Percentiles rank a stretch among this genome's conserved stretches.
These are phyloP conservation scores for Kurtzmaniella quercitrusa DNA, from an alignment of 1,139 yeast genomes.

Conservation along the genomic window DNA sequence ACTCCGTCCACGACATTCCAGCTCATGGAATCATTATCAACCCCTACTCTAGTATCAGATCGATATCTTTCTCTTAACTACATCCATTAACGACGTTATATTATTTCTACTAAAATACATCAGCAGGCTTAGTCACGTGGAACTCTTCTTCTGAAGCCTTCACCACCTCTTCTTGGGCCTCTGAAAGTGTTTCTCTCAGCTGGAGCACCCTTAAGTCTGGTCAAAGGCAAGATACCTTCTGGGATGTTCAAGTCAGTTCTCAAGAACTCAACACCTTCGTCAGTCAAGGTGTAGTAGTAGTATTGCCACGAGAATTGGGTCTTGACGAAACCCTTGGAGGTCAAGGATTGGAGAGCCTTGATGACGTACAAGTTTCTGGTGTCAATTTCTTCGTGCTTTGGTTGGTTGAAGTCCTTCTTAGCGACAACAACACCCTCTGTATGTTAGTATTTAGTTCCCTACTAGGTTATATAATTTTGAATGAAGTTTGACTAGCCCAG, in stretches of 20 bases:
- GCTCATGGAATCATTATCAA: too few species aligned
- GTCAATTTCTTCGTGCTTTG: constrained; percentile 97
- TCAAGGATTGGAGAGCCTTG: constrained; percentile 99
- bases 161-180: constrained; percentile 36
- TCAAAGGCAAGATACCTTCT: constrained; percentile 97
- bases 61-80: constrained; percentile 6
- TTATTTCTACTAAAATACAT: constrained; percentile 8
- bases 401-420: constrained; percentile 97
- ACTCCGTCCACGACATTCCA: too few species aligned
- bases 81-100: constrained; percentile 9
- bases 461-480: neutral
- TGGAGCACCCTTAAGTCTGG: constrained; percentile 93
- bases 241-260: constrained; percentile 98
- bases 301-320: constrained; percentile 99
- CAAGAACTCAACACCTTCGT: constrained; percentile 98
- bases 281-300: constrained; percentile 99
- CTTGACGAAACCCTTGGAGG: constrained; percentile 98
- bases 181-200: constrained; percentile 72
- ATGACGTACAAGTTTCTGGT: constrained; percentile 97
- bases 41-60: too few species aligned
- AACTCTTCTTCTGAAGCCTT: constrained; percentile 41
- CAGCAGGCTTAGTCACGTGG: constrained; percentile 37
- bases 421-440: constrained; percentile 99
- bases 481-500: neutral
- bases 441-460: neutral